Evolutionary conservation across 768 basidiomycete species (phyloP), one percentile per base, ranked within the genome.

Genomic region (Amanita exitialis): DNA sequence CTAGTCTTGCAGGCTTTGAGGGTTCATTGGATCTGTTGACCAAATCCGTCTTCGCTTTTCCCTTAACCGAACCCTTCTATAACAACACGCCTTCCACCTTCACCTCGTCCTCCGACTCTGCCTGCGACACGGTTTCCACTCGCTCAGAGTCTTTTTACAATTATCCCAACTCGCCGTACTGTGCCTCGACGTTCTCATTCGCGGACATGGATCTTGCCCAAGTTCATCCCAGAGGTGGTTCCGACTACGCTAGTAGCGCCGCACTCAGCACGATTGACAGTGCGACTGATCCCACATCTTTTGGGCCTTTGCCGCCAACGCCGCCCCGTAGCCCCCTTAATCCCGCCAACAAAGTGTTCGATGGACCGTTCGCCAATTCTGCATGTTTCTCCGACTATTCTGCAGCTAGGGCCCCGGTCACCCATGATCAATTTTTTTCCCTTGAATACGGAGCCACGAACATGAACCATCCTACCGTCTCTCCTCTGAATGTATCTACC

Each of bases 51-150:
- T 86, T 82, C 71, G 71, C 75, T 57, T 76, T 76, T 68, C 71
- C 82, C 56, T 75, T 82, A 65, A 72, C 79, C 51, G 78, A 78
- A 60, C 77, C 79, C 45, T 76, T 80, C 59, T 75, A 75, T 65
- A 83, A 83, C 55, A 83, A 76, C 66, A 83, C 86, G 53, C 83
- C 80, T 45, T 90, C 89, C 50, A 76, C 82, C 56, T 80, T 90
- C 64, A 88, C 89, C 54, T 78, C 78, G 56, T 87, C 85, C 37
- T 82, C 83, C 55, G 86, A 89, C 65, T 87, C 85, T 54, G 75
- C 79, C 55, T 83, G 80, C 70, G 82, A 83, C 61, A 78, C 80
- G 28, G 64, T 79, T 34, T 86, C 85, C 20, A 75, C 75, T 57
- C 80, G 73, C 58, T 86, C 83, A 50, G 82, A 83, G 61, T 80